phyloP scores from a whole-genome alignment of 2,329 filamentous ascomycete genomes.

The Cryphonectria nitschkei region DNA sequence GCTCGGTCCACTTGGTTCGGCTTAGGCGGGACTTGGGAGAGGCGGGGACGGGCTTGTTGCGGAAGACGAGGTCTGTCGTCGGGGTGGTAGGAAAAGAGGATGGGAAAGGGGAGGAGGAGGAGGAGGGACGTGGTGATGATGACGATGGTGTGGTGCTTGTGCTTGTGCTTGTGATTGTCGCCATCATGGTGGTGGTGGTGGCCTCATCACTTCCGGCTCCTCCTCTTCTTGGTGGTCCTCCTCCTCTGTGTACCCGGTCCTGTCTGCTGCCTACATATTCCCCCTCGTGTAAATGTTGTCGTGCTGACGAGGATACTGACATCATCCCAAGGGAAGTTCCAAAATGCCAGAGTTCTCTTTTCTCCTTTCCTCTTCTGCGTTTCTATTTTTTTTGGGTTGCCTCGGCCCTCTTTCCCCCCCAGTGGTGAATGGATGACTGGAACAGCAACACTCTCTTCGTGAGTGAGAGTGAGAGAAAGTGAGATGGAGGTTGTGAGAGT shows the following conservation, averaged over 20 bases:
- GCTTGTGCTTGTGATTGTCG: background rate
- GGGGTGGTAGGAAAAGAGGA: background rate
- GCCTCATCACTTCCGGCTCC: background rate
- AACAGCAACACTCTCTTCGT: background rate
- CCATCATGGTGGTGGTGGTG: background rate
- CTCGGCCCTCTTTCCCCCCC: background rate
- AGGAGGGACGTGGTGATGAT: background rate
- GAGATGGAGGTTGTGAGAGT: background rate
- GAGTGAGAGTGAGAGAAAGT: background rate
- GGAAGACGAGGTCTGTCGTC: background rate
- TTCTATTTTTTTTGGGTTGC: no score
- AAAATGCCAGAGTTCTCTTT: background rate
- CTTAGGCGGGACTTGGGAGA: background rate
- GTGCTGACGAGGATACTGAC: background rate
- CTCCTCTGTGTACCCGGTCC: no score
- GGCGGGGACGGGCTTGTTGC: background rate
- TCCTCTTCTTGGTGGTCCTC: background rate
- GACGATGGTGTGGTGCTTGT: background rate
- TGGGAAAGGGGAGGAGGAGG: no score
- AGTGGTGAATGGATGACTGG: no score
- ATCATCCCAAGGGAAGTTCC: background rate
- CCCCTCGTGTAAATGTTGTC: background rate
- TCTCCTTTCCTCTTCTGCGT: no score
- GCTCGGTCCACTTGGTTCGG: constrained; percentile 16
- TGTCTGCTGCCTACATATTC: background rate